These are phyloP conservation scores for Cephaloascus albidus DNA, from an alignment of 805 yeast genomes.

Conservation along the genomic window DNA sequence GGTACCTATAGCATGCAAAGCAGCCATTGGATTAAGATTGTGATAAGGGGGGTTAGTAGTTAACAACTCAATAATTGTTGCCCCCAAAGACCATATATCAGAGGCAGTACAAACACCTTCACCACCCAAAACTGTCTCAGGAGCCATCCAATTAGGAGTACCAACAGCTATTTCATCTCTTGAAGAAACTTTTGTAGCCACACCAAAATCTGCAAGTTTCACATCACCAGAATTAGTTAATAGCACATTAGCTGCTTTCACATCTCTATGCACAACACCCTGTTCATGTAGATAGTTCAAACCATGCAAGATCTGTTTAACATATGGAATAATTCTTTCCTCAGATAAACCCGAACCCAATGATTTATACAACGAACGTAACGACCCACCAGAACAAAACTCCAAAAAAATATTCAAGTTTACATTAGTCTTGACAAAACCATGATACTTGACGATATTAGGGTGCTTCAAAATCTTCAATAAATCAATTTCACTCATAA, in stretches of 20 bases:
- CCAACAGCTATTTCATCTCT: conserved; percentile 51
- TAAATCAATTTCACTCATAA: conserved; percentile 62
- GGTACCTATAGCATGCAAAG: conserved; percentile 75
- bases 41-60: conserved; percentile 87
- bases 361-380: conserved; percentile 40
- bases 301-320: conserved; percentile 48
- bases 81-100: conserved; percentile 91
- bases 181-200: conserved; percentile 54
- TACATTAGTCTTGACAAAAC: conserved; percentile 46
- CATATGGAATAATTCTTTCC: conserved; percentile 35
- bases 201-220: conserved; percentile 93
- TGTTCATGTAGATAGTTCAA: conserved; percentile 58
- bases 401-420: conserved; percentile 56
- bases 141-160: conserved; percentile 99
- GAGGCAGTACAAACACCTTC: conserved; percentile 84
- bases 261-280: conserved; percentile 78
- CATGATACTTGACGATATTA: conserved; percentile 60
- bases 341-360: conserved; percentile 49
- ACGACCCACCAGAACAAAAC: conserved; percentile 57
- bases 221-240: conserved; percentile 53
- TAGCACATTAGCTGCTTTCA: conserved; percentile 86
- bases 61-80: conserved; percentile 82
- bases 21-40: conserved; percentile 66
- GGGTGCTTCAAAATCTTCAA: conserved; percentile 57
- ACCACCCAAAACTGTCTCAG: conserved; percentile 74